Conservation (phyloP, 257 asterid genomes). For the Solanum virginianum region DNA sequence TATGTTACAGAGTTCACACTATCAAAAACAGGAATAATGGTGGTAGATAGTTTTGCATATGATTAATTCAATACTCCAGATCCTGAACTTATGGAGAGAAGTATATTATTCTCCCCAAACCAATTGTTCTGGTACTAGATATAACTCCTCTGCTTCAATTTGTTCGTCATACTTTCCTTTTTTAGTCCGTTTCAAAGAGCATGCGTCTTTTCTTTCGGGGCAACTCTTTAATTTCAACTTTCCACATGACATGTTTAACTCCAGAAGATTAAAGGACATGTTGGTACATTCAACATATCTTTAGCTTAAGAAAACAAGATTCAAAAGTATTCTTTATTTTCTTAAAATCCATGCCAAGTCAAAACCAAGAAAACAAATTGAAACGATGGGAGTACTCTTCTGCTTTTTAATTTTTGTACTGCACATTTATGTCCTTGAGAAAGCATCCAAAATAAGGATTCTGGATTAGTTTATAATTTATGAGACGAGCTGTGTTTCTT, state of each 20-base stretch:
- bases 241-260: background rate
- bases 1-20: background rate
- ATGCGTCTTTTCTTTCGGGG: background rate
- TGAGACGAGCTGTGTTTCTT: background rate
- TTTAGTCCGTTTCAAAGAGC: background rate
- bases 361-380: background rate
- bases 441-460: background rate
- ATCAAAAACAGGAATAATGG: background rate
- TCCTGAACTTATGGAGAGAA: background rate
- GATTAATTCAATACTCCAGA: background rate
- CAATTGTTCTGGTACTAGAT: background rate
- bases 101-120: background rate
- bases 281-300: background rate
- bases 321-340: background rate
- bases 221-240: background rate
- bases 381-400: background rate
- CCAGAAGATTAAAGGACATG: background rate
- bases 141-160: background rate
- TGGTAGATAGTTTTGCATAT: background rate
- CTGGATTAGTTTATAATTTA: background rate
- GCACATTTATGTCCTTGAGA: background rate
- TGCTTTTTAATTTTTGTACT: background rate
- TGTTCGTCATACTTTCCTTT: background rate
- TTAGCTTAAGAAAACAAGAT: background rate
- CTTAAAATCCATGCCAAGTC: background rate